Percentiles rank a stretch among this genome's conserved stretches.
Evolutionary conservation across 169 alveolate species (phyloP).

Genomic region (Plasmodium malariae): DNA sequence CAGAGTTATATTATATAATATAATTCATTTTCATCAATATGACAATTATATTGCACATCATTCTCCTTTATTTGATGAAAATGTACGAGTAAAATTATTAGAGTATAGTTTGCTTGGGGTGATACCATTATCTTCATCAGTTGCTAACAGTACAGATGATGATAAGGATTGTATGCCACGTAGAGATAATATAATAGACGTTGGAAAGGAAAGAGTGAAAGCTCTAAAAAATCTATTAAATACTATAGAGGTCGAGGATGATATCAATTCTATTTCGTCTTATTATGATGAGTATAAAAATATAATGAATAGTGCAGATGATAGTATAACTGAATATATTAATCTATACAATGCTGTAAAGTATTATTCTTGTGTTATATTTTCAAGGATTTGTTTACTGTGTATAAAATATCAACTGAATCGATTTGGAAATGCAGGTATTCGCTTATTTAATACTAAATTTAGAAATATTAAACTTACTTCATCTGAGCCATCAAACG

Average conservation of each 20-base stretch:
- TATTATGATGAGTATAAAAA: constrained; percentile 42
- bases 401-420: constrained; percentile 63
- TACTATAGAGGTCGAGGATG: constrained; percentile 46
- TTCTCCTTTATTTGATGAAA: constrained; percentile 57
- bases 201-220: constrained; percentile 19
- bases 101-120: constrained; percentile 10
- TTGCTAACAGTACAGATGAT: background rate
- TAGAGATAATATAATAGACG: background rate
- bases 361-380: constrained; percentile 41
- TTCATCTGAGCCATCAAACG: constrained; percentile 64
- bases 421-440: constrained; percentile 66
- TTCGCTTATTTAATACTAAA: constrained; percentile 45
- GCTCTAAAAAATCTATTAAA: constrained; percentile 17
- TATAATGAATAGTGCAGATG: constrained; percentile 1
- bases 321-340: background rate
- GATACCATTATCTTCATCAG: background rate
- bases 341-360: constrained; percentile 1
- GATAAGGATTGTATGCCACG: background rate
- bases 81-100: constrained; percentile 2
- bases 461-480: constrained; percentile 53
- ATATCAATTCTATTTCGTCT: constrained; percentile 32
- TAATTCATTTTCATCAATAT: constrained; percentile 40
- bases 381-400: constrained; percentile 59
- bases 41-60: constrained; percentile 45
- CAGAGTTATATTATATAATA: constrained; percentile 44